Conservation (phyloP, 2,329 filamentous ascomycete genomes). For the Aspergillus novoparasiticus region DNA sequence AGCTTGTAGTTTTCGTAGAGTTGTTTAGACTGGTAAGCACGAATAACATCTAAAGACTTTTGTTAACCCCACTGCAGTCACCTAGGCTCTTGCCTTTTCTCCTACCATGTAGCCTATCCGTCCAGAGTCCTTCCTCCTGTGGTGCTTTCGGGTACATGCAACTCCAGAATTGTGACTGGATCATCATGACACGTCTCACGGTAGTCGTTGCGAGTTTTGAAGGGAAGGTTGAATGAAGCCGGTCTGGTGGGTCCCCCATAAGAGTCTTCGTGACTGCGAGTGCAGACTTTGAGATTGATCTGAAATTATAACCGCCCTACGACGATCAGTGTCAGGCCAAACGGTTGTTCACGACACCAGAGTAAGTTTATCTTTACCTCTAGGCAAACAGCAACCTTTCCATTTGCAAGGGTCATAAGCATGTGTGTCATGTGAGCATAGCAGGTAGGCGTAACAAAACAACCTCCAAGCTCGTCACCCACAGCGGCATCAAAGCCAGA, state of each 20-base stretch:
- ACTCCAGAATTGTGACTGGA: conserved; percentile 75
- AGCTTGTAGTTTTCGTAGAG: conserved; percentile 75
- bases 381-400: conserved; percentile 87
- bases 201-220: conserved; percentile 57
- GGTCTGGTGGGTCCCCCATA: conserved; percentile 88
- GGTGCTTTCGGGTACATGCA: conserved; percentile 72
- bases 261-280: conserved; percentile 87
- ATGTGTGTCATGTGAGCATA: conserved; percentile 99
- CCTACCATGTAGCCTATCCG: conserved; percentile 65
- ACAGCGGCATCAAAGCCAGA: conserved; percentile 95
- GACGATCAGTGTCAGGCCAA: neutral
- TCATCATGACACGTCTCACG: conserved; percentile 59
- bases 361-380: conserved; percentile 53
- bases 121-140: conserved; percentile 30
- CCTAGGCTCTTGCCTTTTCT: neutral
- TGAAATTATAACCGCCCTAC: conserved; percentile 85
- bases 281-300: conserved; percentile 89
- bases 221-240: conserved; percentile 51
- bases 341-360: neutral
- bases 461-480: conserved; percentile 89
- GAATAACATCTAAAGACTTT: conserved; percentile 66
- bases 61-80: neutral
- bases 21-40: conserved; percentile 72
- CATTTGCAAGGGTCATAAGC: conserved; percentile 91
- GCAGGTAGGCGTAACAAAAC: conserved; percentile 85